Evolutionary conservation across 192 early-diverging fungal species (phyloP).

Genomic region (Kappamyces sp.): DNA sequence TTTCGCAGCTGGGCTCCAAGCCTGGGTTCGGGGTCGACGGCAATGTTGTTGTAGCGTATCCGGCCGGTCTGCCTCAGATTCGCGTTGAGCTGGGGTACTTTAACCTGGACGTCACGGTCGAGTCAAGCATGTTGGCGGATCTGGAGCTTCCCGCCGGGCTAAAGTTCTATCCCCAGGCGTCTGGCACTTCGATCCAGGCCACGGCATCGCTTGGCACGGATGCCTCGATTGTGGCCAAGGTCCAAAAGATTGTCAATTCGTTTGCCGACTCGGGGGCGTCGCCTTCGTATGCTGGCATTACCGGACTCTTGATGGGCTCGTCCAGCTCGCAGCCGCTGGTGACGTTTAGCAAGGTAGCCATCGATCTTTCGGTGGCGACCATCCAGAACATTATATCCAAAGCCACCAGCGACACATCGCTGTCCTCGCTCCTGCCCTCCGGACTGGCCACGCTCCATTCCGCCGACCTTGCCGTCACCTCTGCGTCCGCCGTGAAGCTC

Average conservation of each 20-base stretch:
- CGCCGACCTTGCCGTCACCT: conserved; percentile 18
- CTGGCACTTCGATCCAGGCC: conserved; percentile 1
- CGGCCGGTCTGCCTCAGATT: background rate
- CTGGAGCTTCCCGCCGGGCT: background rate
- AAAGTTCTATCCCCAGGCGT: background rate
- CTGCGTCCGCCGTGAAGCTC: conserved; percentile 15
- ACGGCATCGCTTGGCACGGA: conserved; percentile 1
- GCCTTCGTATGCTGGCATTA: conserved; percentile 30
- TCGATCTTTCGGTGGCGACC: conserved; percentile 22
- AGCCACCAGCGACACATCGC: background rate
- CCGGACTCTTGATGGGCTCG: conserved; percentile 33
- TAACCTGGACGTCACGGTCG: conserved; percentile 11
- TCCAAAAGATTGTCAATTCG: conserved; percentile 21
- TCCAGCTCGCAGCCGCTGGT: conserved; percentile 22
- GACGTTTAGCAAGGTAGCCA: conserved; percentile 34
- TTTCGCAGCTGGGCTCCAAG: conserved; percentile 9
- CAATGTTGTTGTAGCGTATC: conserved; percentile 1
- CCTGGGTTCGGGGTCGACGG: conserved; percentile 14
- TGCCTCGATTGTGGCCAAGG: background rate
- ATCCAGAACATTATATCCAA: conserved; percentile 16
- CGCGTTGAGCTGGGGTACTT: conserved; percentile 12
- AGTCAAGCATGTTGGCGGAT: background rate
- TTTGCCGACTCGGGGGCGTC: conserved; percentile 22
- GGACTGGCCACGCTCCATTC: conserved; percentile 17
- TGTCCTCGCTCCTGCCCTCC: conserved; percentile 15